Conservation (phyloP, 345 rosid species). For the Kandelia obovata region DNA sequence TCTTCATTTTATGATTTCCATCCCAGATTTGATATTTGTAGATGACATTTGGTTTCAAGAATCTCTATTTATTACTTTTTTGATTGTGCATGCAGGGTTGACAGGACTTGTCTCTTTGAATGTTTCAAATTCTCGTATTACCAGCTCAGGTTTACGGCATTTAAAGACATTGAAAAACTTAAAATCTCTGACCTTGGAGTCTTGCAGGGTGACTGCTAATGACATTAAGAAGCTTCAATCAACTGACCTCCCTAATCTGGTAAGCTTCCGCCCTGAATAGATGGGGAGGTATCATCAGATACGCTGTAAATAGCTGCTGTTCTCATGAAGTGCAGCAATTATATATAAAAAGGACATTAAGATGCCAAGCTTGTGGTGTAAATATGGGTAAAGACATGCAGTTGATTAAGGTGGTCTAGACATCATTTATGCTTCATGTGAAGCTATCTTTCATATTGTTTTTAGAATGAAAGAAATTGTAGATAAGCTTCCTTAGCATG, state of each 20-base stretch:
- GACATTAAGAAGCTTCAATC: conserved; percentile 76
- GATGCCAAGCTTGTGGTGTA: not conserved
- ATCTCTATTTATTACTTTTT: not conserved
- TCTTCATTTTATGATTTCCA: too few relatives aligned
- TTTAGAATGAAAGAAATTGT: not conserved
- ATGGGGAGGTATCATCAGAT: not conserved
- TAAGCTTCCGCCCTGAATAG: conserved; percentile 76
- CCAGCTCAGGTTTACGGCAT: conserved; percentile 60
- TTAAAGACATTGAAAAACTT: conserved; percentile 70
- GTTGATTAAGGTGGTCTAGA: not conserved
- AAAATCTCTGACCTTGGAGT: conserved; percentile 62
- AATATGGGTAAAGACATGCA: not conserved
- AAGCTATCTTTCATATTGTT: not conserved
- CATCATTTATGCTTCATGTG: too few relatives aligned
- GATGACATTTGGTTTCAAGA: too few relatives aligned
- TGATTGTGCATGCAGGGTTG: conserved; percentile 49
- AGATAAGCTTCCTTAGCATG: not conserved
- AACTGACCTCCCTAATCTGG: conserved; percentile 63
- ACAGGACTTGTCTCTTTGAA: conserved; percentile 69
- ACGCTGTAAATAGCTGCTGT: not conserved
- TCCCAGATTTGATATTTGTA: too few relatives aligned
- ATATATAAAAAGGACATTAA: too few relatives aligned
- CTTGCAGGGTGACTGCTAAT: conserved; percentile 66
- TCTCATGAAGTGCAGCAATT: too few relatives aligned
- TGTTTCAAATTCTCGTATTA: conserved; percentile 74